Evolutionary conservation across 2,329 filamentous ascomycete genomes (phyloP).

Genomic region (Phyllosticta ampelicida): DNA sequence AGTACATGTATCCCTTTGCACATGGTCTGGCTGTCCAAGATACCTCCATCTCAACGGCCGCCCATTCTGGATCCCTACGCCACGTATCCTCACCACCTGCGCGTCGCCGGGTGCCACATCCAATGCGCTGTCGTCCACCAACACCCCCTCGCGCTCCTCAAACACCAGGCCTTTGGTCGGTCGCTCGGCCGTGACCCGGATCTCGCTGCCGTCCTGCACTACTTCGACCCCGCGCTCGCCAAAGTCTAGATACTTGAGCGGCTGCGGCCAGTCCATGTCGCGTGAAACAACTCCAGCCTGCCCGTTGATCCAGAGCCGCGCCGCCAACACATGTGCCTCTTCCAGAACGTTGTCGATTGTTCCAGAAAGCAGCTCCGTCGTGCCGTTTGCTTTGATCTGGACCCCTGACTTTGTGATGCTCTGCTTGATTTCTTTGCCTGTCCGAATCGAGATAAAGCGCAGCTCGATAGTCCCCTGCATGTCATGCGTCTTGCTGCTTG

Average conservation of each 20-base stretch:
- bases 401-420: slow-evolving; percentile 38
- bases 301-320: slow-evolving; percentile 42
- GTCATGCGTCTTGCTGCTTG: slow-evolving; percentile 37
- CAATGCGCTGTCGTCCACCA: slow-evolving; percentile 45
- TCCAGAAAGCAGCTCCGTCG: slow-evolving; percentile 42
- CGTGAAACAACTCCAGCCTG: slow-evolving; percentile 37
- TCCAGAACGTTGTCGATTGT: slow-evolving; percentile 41
- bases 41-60: slow-evolving; percentile 34
- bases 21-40: slow-evolving; percentile 24
- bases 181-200: slow-evolving; percentile 38
- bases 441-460: slow-evolving; percentile 44
- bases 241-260: slow-evolving; percentile 48
- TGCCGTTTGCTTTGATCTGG: slow-evolving; percentile 42
- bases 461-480: slow-evolving; percentile 40
- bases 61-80: slow-evolving; percentile 26
- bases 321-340: slow-evolving; percentile 46
- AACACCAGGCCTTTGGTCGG: slow-evolving; percentile 52
- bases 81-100: slow-evolving; percentile 36
- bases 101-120: slow-evolving; percentile 50
- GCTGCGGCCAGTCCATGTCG: slow-evolving; percentile 51
- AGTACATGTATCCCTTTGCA: not conserved
- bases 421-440: slow-evolving; percentile 44
- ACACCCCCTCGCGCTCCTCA: slow-evolving; percentile 45
- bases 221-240: slow-evolving; percentile 40
- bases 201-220: slow-evolving; percentile 12